These are phyloP conservation scores for Microstroma glucosiphilum DNA, from an alignment of 1,284 basidiomycete species.

Conservation along the genomic window DNA sequence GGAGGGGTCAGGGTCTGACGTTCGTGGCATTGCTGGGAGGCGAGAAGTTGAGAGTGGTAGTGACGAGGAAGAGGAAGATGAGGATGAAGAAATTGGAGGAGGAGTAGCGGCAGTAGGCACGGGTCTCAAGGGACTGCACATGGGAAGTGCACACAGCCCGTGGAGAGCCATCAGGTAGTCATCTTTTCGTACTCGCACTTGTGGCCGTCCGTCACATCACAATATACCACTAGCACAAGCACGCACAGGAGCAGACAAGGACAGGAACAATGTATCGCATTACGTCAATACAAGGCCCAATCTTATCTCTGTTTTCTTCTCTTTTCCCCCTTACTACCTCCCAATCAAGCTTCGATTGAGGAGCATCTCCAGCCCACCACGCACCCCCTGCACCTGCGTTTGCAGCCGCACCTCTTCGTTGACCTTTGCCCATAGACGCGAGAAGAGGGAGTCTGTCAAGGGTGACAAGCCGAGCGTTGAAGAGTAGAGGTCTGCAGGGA, in stretches of 20 bases:
- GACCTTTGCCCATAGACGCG: slow-evolving; percentile 75
- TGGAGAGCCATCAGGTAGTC: background rate
- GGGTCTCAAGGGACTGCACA: background rate
- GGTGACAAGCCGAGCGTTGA: slow-evolving; percentile 87
- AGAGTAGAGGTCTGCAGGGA: slow-evolving; percentile 72
- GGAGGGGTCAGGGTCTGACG: background rate
- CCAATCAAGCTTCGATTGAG: slow-evolving; percentile 54
- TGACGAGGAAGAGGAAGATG: background rate
- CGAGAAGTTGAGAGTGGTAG: background rate
- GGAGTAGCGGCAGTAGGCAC: background rate
- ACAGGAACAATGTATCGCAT: too few relatives aligned
- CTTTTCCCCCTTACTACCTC: slow-evolving; percentile 28
- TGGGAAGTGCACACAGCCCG: background rate
- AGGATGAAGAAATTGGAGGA: background rate
- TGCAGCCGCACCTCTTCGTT: slow-evolving; percentile 83
- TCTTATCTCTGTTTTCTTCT: too few relatives aligned
- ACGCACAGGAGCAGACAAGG: too few relatives aligned
- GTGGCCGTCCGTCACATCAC: too few relatives aligned
- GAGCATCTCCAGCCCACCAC: slow-evolving; percentile 89
- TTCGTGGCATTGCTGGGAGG: background rate
- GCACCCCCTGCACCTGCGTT: slow-evolving; percentile 72
- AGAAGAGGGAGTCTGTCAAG: slow-evolving; percentile 75
- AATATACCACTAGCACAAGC: too few relatives aligned
- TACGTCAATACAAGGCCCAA: too few relatives aligned
- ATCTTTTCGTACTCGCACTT: too few relatives aligned